Conservation (phyloP, 108 stramenopile species). For the Nannochloropsis gaditana region DNA sequence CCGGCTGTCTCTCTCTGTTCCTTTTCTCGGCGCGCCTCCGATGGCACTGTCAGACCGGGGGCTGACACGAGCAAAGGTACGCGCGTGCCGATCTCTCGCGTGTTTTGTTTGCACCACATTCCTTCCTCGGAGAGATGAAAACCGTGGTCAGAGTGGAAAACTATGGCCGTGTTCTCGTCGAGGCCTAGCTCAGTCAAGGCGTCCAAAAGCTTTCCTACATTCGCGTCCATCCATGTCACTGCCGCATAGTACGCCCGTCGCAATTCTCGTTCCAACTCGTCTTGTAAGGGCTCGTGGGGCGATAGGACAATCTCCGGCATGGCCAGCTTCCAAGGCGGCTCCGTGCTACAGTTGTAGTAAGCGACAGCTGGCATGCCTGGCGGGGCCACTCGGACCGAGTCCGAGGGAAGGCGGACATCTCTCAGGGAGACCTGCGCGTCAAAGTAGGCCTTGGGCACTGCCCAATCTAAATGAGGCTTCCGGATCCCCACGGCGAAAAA, state of each 20-base stretch:
- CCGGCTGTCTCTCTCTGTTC: not conserved
- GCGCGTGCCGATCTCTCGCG: conserved; percentile 11
- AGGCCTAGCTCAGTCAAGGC: not conserved
- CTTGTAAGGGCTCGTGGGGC: not conserved
- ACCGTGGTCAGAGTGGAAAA: conserved; percentile 12
- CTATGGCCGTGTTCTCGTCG: not conserved
- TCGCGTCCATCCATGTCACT: conserved; percentile 7
- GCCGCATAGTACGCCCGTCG: not conserved
- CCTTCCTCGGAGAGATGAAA: conserved; percentile 12
- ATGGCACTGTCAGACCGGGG: not conserved
- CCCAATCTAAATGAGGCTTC: not conserved
- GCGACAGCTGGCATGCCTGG: not conserved
- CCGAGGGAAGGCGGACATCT: not conserved
- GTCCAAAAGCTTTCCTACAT: not conserved
- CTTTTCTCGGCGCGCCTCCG: not conserved
- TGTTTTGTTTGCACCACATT: conserved; percentile 16
- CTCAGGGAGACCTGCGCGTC: not conserved
- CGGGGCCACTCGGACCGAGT: not conserved
- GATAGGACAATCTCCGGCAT: not conserved
- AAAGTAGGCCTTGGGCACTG: not conserved
- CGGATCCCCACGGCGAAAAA: not conserved
- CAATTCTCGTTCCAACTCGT: conserved; percentile 13
- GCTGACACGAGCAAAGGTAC: not conserved
- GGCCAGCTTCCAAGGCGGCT: not conserved
- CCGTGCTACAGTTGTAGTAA: conserved; percentile 5